A percentile compares a stretch with the other conserved stretches of the same genome.
Evolutionary conservation across 2,329 filamentous ascomycete genomes (phyloP).

Genomic region (Colletotrichum scovillei): DNA sequence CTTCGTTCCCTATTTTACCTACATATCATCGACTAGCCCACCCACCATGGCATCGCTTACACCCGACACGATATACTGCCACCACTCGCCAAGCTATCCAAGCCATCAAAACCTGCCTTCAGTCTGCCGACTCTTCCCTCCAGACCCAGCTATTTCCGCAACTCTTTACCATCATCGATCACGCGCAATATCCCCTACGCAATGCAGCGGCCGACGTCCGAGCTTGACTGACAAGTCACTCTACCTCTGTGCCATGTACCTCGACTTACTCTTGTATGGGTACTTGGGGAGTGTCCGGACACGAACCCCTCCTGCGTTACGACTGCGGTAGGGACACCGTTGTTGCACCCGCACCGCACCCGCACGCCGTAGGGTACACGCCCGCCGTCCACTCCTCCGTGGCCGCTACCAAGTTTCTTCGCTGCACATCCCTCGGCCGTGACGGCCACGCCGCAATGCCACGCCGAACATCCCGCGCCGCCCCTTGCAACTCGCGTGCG

Average conservation of each 20-base stretch:
- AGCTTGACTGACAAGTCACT: not conserved
- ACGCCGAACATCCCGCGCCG: conserved; percentile 13
- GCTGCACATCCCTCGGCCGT: not conserved
- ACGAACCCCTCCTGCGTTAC: not conserved
- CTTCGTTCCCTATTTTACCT: not conserved
- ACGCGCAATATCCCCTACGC: not conserved
- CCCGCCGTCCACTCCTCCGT: conserved; percentile 8
- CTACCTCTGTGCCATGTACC: not conserved
- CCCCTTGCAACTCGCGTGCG: not conserved
- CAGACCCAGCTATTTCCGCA: conserved; percentile 14
- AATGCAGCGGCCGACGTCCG: not conserved
- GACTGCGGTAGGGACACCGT: conserved; percentile 5
- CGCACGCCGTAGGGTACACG: not conserved
- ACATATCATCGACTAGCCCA: not conserved
- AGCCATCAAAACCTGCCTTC: conserved; percentile 10
- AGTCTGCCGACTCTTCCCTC: not conserved
- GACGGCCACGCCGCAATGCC: not conserved
- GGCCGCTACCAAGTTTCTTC: conserved; percentile 2
- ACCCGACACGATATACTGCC: not conserved
- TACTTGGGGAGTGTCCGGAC: not conserved
- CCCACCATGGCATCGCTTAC: not conserved
- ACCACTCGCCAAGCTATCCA: conserved; percentile 4
- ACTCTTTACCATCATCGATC: not conserved
- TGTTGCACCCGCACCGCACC: not conserved
- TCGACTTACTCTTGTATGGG: not conserved